Evolutionary conservation across 805 yeast genomes (phyloP).

Genomic region (Zygotorulaspora florentina): DNA sequence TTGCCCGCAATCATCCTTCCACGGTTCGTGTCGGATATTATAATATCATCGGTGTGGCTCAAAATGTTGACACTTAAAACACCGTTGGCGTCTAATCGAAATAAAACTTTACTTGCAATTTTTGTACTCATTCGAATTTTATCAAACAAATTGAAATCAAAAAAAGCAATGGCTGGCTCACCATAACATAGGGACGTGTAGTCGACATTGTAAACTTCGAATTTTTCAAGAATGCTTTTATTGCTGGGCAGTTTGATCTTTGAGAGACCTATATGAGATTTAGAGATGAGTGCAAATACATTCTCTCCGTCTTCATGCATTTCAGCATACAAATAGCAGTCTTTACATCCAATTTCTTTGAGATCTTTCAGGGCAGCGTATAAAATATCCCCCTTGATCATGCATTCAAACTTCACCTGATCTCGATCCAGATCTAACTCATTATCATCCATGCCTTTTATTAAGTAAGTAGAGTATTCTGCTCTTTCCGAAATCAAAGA

Average conservation of each 20-base stretch:
- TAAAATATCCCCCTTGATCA: constrained; percentile 50
- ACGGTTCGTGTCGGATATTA: constrained; percentile 10
- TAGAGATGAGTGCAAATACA: constrained; percentile 50
- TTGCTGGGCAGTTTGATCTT: constrained; percentile 64
- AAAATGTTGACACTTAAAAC: constrained; percentile 44
- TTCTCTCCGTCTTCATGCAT: constrained; percentile 28
- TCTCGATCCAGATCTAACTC: constrained; percentile 44
- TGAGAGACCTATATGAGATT: constrained; percentile 69
- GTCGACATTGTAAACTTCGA: constrained; percentile 38
- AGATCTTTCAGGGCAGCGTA: constrained; percentile 52
- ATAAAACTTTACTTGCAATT: constrained; percentile 49
- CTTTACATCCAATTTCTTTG: constrained; percentile 50
- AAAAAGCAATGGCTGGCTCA: constrained; percentile 42
- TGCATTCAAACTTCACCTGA: constrained; percentile 46
- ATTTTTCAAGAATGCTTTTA: constrained; percentile 55
- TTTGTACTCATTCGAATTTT: constrained; percentile 47
- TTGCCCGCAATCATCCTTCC: neutral
- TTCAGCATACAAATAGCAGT: constrained; percentile 45
- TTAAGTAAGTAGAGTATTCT: constrained; percentile 47
- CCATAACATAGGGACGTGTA: constrained; percentile 22
- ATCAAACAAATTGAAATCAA: constrained; percentile 46
- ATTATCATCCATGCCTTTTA: constrained; percentile 34
- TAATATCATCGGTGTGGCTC: constrained; percentile 35
- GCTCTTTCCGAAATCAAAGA: constrained; percentile 51
- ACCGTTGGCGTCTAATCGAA: constrained; percentile 53